Base-by-base conservation (phyloP, 2,329 filamentous ascomycete genomes). In the Colletotrichum liriopes region DNA sequence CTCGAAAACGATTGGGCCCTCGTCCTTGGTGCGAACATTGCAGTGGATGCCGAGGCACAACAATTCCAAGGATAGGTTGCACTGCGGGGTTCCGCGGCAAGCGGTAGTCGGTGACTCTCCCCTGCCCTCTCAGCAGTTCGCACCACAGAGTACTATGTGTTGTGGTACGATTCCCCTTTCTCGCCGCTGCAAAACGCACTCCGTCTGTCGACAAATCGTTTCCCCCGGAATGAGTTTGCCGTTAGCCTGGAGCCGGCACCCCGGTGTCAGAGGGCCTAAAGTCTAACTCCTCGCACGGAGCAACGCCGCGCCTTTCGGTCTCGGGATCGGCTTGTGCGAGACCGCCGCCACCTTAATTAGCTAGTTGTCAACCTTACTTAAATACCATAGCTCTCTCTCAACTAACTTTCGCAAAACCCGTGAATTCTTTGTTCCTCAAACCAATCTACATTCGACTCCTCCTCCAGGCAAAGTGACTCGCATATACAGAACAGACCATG, bases 41-140 rank as follows among this genome's bases (percentile, higher is more conserved):
- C 39, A 43, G 69, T 72, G 59, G 69, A 51, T 51, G 58, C 69
- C 65, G 65, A 72, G 51, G 64, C 65, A 32, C 12, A 56, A 16
- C 49, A 14, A 52, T 18, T 37, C 32, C 52, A 37, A 37, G 32
- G 20, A 29, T 29, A 29, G n/a, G 12, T 29, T 23, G 23, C 49
- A 29, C 11, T 64, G 69, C 59, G 65, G 69, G 65, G 69, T 72
- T 72, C 67, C 67, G 60, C 67, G 63, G 67, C 37, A 45, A 55
- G 29, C 47, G 47, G 54, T 49, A 37, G 32, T 47, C 29, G 29
- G 43, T 35, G 59, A 14, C 20, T 35, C 29, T n/a, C 29, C 29
- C 32, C 18, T 5, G 16, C 58, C n/a, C 20, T 23, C 61, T 60
- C n/a, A 23, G 35, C 54, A 54, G n/a, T 9, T 65, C 16, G 39